Percentiles rank a stretch among this genome's conserved stretches.
These are phyloP conservation scores for Hypoxylon rickii DNA, from an alignment of 495 filamentous ascomycete genomes.

Conservation along the genomic window DNA sequence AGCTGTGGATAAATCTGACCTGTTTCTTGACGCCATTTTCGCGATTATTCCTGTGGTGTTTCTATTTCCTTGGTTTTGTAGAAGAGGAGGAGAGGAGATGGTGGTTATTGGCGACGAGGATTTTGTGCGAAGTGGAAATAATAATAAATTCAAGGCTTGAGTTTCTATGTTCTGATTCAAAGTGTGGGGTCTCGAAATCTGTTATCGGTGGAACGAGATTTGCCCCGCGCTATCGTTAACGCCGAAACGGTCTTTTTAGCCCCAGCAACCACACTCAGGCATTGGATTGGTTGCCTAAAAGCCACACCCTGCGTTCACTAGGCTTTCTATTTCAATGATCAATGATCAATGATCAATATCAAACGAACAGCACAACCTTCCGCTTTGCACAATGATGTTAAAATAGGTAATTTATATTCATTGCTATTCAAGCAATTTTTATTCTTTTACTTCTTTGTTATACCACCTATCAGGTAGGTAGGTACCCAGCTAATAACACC, in stretches of 20 bases:
- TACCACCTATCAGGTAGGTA: constrained; percentile 1
- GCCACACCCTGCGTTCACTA: no score
- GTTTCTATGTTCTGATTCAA: constrained; percentile 29
- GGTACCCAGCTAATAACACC: no score
- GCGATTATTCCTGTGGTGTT: background rate
- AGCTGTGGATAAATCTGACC: background rate
- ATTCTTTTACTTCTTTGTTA: constrained; percentile 8
- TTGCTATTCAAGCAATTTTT: background rate
- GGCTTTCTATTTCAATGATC: background rate
- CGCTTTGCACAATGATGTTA: background rate
- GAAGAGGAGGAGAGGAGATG: background rate
- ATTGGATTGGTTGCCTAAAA: no score
- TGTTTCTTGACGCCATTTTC: constrained; percentile 30
- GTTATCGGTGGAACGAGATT: constrained; percentile 26
- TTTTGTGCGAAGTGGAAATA: constrained; percentile 27
- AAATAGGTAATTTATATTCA: background rate
- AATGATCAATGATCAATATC: background rate
- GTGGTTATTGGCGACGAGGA: constrained; percentile 13
- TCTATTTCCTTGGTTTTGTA: background rate
- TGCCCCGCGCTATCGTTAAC: constrained; percentile 32
- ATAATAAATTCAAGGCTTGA: constrained; percentile 25
- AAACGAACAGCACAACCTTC: background rate
- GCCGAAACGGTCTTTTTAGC: background rate
- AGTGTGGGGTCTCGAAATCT: constrained; percentile 32
- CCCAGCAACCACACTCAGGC: no score